These are phyloP conservation scores for Huiozyma sinensis DNA, from an alignment of 805 yeast species.

Conservation along the genomic window DNA sequence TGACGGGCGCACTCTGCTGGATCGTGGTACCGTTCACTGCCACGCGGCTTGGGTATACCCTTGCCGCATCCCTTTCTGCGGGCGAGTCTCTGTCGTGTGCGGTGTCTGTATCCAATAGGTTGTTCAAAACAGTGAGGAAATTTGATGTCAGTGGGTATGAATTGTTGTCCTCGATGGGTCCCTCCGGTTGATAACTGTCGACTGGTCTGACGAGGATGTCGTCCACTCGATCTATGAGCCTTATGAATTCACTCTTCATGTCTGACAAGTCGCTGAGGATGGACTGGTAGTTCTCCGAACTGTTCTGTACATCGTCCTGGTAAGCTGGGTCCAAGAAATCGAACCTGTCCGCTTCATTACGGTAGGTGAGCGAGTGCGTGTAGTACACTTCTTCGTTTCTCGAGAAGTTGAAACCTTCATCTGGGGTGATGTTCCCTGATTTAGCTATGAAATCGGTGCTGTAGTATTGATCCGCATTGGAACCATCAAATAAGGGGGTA, in stretches of 20 bases:
- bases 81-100: too few relatives aligned
- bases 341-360: constrained; percentile 22
- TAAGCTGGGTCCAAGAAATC: constrained; percentile 10
- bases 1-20: too few relatives aligned
- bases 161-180: too few relatives aligned
- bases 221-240: not conserved
- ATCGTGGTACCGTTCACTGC: too few relatives aligned
- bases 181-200: not conserved
- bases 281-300: not conserved
- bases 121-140: too few relatives aligned
- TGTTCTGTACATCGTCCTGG: not conserved
- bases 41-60: too few relatives aligned
- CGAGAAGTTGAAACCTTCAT: not conserved
- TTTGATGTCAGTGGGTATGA: too few relatives aligned
- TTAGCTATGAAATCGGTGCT: not conserved
- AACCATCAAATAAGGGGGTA: too few relatives aligned
- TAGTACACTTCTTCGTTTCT: not conserved
- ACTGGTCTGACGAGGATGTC: not conserved
- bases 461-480: too few relatives aligned
- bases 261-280: not conserved
- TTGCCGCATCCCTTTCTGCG: too few relatives aligned
- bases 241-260: not conserved
- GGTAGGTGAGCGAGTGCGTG: constrained; percentile 8
- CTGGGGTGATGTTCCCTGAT: not conserved
- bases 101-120: too few relatives aligned